phyloP scores from a whole-genome alignment of 2,329 filamentous ascomycete genomes.

The Aspergillus glaucus region DNA sequence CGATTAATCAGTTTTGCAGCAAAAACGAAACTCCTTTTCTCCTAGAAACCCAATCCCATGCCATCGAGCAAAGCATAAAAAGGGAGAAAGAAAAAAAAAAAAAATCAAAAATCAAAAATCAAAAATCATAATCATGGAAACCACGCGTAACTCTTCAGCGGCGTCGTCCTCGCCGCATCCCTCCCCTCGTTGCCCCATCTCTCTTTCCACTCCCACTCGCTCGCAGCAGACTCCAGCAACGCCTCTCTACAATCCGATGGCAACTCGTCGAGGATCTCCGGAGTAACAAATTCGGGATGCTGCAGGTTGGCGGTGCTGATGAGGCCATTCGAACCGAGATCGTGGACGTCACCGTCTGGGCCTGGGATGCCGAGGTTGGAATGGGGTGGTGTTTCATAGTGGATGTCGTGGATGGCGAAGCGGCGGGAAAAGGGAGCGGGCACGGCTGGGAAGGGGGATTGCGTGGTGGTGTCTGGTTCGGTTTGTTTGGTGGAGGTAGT shows the following conservation, averaged over 20 bases:
- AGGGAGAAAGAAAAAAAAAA: conserved; percentile 4
- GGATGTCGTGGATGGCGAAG: conserved; percentile 57
- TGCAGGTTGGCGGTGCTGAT: conserved; percentile 29
- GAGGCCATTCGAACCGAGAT: conserved; percentile 39
- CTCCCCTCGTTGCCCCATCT: conserved; percentile 66
- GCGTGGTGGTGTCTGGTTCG: conserved; percentile 14
- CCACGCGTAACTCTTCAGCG: conserved; percentile 36
- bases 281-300: conserved; percentile 31
- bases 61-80: conserved; percentile 1
- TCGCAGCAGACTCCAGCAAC: conserved; percentile 60
- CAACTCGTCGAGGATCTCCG: conserved; percentile 39
- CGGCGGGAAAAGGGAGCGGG: conserved; percentile 55
- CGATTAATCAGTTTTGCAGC: neutral
- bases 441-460: conserved; percentile 47
- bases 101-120: conserved; percentile 1
- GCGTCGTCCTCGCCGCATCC: conserved; percentile 38
- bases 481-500: conserved; percentile 4
- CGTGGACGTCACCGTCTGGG: conserved; percentile 31
- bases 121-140: conserved; percentile 22
- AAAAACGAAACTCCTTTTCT: conserved; percentile 11
- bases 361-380: conserved; percentile 56
- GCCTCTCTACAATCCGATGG: conserved; percentile 57
- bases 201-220: conserved; percentile 66
- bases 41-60: conserved; percentile 13
- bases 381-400: conserved; percentile 53